phyloP scores from a whole-genome alignment of 192 early-diverging fungal genomes.

The Geosiphon pyriformis region DNA sequence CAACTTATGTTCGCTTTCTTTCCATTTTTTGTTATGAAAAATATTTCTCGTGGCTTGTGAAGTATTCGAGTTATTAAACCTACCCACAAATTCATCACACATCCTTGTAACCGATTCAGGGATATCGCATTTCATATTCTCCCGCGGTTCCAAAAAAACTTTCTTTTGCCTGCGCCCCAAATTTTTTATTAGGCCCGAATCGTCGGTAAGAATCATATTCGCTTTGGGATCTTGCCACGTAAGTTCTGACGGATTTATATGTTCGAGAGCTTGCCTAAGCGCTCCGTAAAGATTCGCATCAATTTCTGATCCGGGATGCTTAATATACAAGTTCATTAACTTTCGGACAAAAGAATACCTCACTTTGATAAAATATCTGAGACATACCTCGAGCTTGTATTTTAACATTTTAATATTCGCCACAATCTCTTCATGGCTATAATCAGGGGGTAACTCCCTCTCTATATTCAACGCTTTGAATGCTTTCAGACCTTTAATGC shows the following conservation, averaged over 20 bases:
- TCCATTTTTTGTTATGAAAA: conserved; percentile 7
- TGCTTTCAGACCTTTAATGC: conserved; percentile 5
- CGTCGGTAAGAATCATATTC: conserved; percentile 15
- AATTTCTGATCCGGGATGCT: conserved; percentile 6
- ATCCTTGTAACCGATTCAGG: not conserved
- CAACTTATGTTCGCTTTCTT: not conserved
- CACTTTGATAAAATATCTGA: conserved; percentile 5
- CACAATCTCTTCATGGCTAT: not conserved
- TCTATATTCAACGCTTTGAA: conserved; percentile 14
- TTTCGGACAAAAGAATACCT: conserved; percentile 14
- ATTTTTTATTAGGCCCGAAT: conserved; percentile 5
- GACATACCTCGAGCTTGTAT: conserved; percentile 2
- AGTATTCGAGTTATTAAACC: conserved; percentile 1
- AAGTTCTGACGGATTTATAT: conserved; percentile 3
- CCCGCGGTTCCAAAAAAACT: conserved; percentile 6
- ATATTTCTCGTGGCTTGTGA: not conserved
- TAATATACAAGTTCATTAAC: conserved; percentile 6
- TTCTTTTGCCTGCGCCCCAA: conserved; percentile 3
- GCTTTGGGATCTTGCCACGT: conserved; percentile 7
- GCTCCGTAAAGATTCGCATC: conserved; percentile 12
- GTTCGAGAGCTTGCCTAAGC: conserved; percentile 6
- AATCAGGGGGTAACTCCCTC: not conserved
- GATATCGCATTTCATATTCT: conserved; percentile 21
- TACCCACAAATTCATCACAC: conserved; percentile 12
- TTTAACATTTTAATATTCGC: conserved; percentile 19